phyloP scores from a whole-genome alignment of 108 stramenopile species.

The Schizochytrium sp. region DNA sequence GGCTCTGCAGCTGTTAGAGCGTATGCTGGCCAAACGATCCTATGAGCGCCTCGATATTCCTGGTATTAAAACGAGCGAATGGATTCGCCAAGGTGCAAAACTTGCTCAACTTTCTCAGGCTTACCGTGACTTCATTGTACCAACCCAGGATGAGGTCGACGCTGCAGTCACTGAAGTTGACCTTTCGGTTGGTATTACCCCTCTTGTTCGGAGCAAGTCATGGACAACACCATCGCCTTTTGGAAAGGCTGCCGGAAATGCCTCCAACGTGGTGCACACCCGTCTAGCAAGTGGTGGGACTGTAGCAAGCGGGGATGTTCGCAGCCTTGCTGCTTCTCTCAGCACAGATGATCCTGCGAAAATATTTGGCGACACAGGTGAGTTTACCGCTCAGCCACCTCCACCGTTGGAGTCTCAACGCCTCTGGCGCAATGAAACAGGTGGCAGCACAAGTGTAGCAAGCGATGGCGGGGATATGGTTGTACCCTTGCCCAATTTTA shows the following conservation, averaged over 20 bases:
- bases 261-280: background rate
- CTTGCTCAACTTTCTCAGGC: slow-evolving; percentile 48
- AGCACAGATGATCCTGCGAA: background rate
- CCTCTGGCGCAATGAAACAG: background rate
- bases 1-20: slow-evolving; percentile 16
- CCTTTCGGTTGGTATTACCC: slow-evolving; percentile 26
- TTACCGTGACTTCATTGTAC: slow-evolving; percentile 26
- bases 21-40: slow-evolving; percentile 32
- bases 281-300: too few relatives aligned
- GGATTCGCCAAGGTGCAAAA: slow-evolving; percentile 49
- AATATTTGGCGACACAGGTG: background rate
- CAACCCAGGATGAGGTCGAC: slow-evolving; percentile 43
- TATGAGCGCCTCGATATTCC: slow-evolving; percentile 47
- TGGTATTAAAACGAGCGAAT: slow-evolving; percentile 2
- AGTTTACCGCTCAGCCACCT: background rate
- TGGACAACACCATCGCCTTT: slow-evolving; percentile 28
- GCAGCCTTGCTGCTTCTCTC: background rate
- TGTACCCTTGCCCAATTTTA: background rate
- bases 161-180: slow-evolving; percentile 56
- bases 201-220: slow-evolving; percentile 38
- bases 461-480: slow-evolving; percentile 40
- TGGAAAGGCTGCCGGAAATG: background rate
- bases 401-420: background rate
- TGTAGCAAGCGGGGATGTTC: background rate
- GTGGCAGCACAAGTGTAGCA: background rate